Evolutionary conservation across 2,329 filamentous ascomycete species (phyloP), one percentile per base, ranked within the genome.

Genomic region (Stemphylium beticola): DNA sequence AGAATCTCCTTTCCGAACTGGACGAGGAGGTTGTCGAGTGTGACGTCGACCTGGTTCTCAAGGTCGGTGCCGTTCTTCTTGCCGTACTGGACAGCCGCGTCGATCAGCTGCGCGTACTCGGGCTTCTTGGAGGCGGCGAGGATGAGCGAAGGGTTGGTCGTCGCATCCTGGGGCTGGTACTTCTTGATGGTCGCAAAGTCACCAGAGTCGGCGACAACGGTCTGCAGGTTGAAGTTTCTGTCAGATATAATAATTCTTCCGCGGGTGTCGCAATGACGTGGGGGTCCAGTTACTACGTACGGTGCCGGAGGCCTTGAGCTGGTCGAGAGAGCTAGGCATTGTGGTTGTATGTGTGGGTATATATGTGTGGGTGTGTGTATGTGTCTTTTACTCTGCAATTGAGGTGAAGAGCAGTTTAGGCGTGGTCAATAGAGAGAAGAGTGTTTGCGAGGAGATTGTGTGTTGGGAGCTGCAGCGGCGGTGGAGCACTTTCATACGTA

Each of bases 101-200:
- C 93, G 71, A 97, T 96, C 76, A 98, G 83, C 79, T 89, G 88
- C 74, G 91, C 92, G 79, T 98, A 98, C 81, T 97, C 93, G 77
- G 91, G 76, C 87, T 98, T 98, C 87, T 99, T 98, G 77, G 95
- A 93, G 64, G 95, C 95, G 68, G 93, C 93, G 77, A 99, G 90
- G 81, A 99, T 98, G 78, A 99, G 86, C 62, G 95, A 98, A 57
- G 95, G 95, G 88, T 99, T 99, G 83, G 95, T 99, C 79, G 95
- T 99, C 76, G 95, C 95, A 91, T 99, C 95, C 85, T 99, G 93
- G 65, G 95, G 95, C 88, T 96, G 96, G 88, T 99, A 99, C 85
- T 98, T 97, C 84, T 85, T 93, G 79, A 99, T 99, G 79, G 93
- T 93, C 87, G 81, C 78, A 67, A 80, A 79, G 75, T 82, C 89